Evolutionary conservation across 805 yeast genomes (phyloP).

Genomic region (Schwanniomyces polymorphus): DNA sequence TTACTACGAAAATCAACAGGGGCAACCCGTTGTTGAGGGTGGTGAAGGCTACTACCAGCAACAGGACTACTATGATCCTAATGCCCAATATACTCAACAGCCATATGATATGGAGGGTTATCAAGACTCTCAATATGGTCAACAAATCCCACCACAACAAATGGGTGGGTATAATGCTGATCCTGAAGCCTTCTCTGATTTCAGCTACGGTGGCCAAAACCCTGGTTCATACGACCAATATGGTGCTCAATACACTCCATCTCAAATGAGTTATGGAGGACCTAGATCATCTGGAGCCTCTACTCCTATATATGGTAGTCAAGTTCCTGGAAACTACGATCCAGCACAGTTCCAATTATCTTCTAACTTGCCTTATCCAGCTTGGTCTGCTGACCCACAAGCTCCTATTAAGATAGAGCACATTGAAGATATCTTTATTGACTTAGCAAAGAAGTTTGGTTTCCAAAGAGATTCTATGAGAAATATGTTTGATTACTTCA

Average conservation of each 20-base stretch:
- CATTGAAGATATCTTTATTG: conserved; percentile 83
- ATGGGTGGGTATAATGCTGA: conserved; percentile 40
- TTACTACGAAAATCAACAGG: conserved; percentile 49
- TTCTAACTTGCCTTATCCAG: conserved; percentile 94
- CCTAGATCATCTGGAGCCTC: conserved; percentile 90
- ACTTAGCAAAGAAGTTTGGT: conserved; percentile 79
- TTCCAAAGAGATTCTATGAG: conserved; percentile 93
- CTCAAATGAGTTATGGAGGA: conserved; percentile 84
- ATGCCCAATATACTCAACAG: conserved; percentile 48
- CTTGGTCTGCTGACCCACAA: conserved; percentile 97
- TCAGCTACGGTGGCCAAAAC: conserved; percentile 53
- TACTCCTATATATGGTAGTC: conserved; percentile 85
- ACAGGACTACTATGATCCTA: conserved; percentile 54
- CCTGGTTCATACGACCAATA: conserved; percentile 67
- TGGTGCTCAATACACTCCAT: conserved; percentile 76
- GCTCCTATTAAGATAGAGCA: conserved; percentile 82
- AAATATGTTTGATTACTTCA: conserved; percentile 85
- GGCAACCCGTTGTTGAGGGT: conserved; percentile 14
- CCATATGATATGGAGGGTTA: conserved; percentile 51
- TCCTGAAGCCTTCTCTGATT: conserved; percentile 68
- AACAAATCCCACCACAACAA: conserved; percentile 43
- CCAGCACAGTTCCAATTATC: conserved; percentile 66
- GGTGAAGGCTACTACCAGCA: conserved; percentile 32
- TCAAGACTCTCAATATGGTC: conserved; percentile 43
- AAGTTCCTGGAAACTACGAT: conserved; percentile 51